These are phyloP conservation scores for Fusarium sp. DNA, from an alignment of 2,329 filamentous ascomycete genomes.

Conservation along the genomic window DNA sequence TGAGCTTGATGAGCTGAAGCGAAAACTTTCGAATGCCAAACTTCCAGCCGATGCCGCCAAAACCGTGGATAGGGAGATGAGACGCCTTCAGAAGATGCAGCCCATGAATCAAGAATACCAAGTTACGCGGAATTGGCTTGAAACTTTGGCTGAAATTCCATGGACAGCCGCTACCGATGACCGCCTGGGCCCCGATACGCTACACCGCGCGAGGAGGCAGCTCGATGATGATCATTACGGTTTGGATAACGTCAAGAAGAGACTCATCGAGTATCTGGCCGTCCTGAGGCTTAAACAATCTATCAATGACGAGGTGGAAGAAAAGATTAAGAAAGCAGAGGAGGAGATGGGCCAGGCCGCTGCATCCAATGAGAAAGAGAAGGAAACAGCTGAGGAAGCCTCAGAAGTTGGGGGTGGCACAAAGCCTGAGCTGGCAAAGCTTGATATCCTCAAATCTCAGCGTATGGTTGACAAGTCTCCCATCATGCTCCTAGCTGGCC, in stretches of 20 bases:
- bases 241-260: slow-evolving; percentile 96
- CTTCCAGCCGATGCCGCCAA: slow-evolving; percentile 88
- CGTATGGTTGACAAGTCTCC: slow-evolving; percentile 95
- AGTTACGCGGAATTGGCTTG: slow-evolving; percentile 91
- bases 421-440: slow-evolving; percentile 67
- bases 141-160: slow-evolving; percentile 93
- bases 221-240: slow-evolving; percentile 97
- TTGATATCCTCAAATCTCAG: slow-evolving; percentile 83
- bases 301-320: slow-evolving; percentile 85
- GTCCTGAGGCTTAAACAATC: slow-evolving; percentile 96
- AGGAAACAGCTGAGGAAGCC: slow-evolving; percentile 32
- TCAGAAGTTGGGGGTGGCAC: slow-evolving; percentile 48
- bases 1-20: slow-evolving; percentile 91
- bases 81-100: slow-evolving; percentile 93
- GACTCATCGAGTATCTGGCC: slow-evolving; percentile 92
- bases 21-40: slow-evolving; percentile 84
- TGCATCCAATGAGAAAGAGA: slow-evolving; percentile 28
- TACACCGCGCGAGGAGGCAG: slow-evolving; percentile 85
- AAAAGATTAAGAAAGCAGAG: slow-evolving; percentile 78
- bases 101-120: slow-evolving; percentile 96
- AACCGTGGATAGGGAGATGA: slow-evolving; percentile 90
- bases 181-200: slow-evolving; percentile 82
- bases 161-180: slow-evolving; percentile 90
- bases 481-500: slow-evolving; percentile 91
- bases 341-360: slow-evolving; percentile 64